These are phyloP conservation scores for Suillus tomentosus DNA, from an alignment of 768 basidiomycete genomes.

Conservation along the genomic window DNA sequence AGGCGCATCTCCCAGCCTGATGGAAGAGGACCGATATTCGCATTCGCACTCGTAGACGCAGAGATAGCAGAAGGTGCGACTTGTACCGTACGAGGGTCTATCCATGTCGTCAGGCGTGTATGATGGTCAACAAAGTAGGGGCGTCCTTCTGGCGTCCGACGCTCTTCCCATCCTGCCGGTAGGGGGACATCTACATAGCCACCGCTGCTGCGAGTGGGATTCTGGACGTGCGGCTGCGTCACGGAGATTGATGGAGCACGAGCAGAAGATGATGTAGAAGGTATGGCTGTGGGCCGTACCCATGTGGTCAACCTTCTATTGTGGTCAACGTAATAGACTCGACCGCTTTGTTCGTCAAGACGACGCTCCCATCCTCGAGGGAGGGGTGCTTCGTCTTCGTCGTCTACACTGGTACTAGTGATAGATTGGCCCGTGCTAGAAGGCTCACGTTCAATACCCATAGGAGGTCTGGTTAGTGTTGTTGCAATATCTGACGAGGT, in stretches of 20 bases:
- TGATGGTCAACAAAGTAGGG: slow-evolving; percentile 78
- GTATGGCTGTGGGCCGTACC: slow-evolving; percentile 50
- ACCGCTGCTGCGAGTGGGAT: slow-evolving; percentile 18
- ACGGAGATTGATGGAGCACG: slow-evolving; percentile 20
- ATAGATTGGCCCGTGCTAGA: slow-evolving; percentile 14
- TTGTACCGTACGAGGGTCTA: slow-evolving; percentile 70
- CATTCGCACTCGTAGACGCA: slow-evolving; percentile 45
- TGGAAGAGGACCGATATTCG: slow-evolving; percentile 79
- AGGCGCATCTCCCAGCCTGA: slow-evolving; percentile 96
- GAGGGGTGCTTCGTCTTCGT: slow-evolving; percentile 64
- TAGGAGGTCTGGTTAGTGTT: slow-evolving; percentile 18
- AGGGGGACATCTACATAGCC: slow-evolving; percentile 66
- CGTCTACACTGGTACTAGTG: slow-evolving; percentile 31
- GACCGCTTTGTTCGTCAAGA: slow-evolving; percentile 59
- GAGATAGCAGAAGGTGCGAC: slow-evolving; percentile 48
- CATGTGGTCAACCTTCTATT: slow-evolving; percentile 80
- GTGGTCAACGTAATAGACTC: slow-evolving; percentile 89
- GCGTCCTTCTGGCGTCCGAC: slow-evolving; percentile 85
- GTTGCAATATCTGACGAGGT: slow-evolving; percentile 8
- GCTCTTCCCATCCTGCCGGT: slow-evolving; percentile 91
- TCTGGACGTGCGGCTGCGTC: slow-evolving; percentile 32
- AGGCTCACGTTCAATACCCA: slow-evolving; percentile 18
- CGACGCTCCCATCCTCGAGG: slow-evolving; percentile 87
- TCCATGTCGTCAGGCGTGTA: slow-evolving; percentile 88
- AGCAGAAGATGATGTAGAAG: slow-evolving; percentile 24